phyloP scores from a whole-genome alignment of 257 asterid genomes.

The Echium plantagineum region DNA sequence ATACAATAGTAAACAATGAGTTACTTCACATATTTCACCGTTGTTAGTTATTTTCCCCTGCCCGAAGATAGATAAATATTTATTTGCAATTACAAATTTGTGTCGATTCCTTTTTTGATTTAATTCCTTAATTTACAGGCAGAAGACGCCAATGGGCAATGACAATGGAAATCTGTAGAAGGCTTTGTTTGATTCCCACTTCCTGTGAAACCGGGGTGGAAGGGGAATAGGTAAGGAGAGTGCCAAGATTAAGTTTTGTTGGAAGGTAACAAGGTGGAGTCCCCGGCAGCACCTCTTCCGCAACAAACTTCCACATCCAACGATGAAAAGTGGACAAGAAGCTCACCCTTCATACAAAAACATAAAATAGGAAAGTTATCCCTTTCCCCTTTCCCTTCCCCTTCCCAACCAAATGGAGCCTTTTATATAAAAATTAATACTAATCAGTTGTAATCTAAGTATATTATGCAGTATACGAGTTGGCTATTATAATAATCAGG shows the following conservation, averaged over 20 bases:
- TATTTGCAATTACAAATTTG: background rate
- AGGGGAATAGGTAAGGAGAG: background rate
- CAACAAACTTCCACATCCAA: background rate
- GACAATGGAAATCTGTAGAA: background rate
- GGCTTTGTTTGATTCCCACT: background rate
- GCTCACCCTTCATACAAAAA: background rate
- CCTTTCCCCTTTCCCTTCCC: background rate
- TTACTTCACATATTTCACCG: too few species aligned
- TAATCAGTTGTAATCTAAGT: background rate
- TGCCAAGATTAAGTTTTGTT: background rate
- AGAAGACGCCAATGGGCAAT: too few species aligned
- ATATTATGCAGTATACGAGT: too few species aligned
- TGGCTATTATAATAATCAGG: slow-evolving; percentile 1
- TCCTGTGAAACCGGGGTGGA: background rate
- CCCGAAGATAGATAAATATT: background rate
- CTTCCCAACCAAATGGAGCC: background rate
- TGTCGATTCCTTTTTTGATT: background rate
- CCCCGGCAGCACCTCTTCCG: background rate
- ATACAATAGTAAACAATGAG: too few species aligned
- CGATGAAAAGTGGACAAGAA: background rate
- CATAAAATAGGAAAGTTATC: background rate
- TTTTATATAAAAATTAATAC: too few species aligned
- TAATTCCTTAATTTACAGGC: background rate
- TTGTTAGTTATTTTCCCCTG: too few species aligned
- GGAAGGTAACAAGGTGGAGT: background rate